A percentile compares a stretch with the other conserved stretches of the same genome.
These are phyloP conservation scores for Termitomyces sp. DNA, from an alignment of 768 basidiomycete genomes.

Conservation along the genomic window DNA sequence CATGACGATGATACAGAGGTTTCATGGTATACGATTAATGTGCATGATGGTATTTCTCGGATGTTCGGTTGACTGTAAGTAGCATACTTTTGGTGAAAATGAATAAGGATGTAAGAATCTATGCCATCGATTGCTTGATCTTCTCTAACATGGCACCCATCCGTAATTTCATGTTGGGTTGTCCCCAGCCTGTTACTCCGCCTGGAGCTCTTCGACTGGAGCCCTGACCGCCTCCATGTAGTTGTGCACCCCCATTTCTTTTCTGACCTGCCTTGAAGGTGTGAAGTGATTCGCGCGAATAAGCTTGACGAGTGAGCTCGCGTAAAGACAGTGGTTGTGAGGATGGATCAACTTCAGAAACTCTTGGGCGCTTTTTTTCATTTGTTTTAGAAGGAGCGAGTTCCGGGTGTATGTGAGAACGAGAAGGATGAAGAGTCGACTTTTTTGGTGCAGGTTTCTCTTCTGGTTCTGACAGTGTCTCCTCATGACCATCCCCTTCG, in stretches of 20 bases:
- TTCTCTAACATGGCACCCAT: constrained; percentile 86
- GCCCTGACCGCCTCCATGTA: constrained; percentile 13
- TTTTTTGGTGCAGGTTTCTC: constrained; percentile 8
- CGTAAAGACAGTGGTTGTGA: constrained; percentile 35
- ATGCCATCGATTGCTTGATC: constrained; percentile 61
- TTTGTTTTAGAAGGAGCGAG: constrained; percentile 15
- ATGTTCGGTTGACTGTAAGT: constrained; percentile 2
- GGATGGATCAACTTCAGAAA: constrained; percentile 12
- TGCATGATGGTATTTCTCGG: neutral
- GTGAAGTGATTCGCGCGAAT: constrained; percentile 52
- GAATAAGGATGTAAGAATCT: neutral
- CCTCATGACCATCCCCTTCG: constrained; percentile 8
- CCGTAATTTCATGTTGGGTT: constrained; percentile 72
- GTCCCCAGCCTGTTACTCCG: constrained; percentile 34
- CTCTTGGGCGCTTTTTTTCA: constrained; percentile 12
- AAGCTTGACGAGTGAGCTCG: constrained; percentile 57
- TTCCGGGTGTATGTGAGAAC: constrained; percentile 21
- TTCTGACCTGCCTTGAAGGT: constrained; percentile 46
- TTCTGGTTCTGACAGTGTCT: constrained; percentile 10
- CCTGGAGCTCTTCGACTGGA: constrained; percentile 17
- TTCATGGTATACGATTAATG: constrained; percentile 9
- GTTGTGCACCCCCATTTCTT: constrained; percentile 20
- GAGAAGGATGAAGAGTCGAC: constrained; percentile 18
- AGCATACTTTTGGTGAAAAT: constrained; percentile 5
- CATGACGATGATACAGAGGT: constrained; percentile 14